These are phyloP conservation scores for Fusarium penzigii DNA, from an alignment of 2,329 filamentous ascomycete species.

Conservation along the genomic window DNA sequence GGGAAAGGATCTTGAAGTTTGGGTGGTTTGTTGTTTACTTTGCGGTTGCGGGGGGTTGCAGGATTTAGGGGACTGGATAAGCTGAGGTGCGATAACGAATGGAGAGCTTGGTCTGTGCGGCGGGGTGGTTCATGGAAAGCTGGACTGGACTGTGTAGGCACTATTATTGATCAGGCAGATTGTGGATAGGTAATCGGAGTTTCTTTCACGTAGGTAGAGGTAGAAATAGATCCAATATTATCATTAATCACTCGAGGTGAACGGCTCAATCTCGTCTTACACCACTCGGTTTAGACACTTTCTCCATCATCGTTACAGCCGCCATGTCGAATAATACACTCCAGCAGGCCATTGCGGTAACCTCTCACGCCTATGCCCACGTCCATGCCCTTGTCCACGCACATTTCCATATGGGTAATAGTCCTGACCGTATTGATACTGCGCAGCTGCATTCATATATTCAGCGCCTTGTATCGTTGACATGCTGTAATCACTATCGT, in stretches of 20 bases:
- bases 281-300: too few relatives aligned
- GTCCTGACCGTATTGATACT: neutral
- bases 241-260: too few relatives aligned
- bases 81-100: neutral
- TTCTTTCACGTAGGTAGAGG: too few relatives aligned
- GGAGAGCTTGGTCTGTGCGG: neutral
- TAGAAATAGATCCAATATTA: too few relatives aligned
- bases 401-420: slow-evolving; percentile 1
- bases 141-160: too few relatives aligned
- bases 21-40: neutral
- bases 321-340: slow-evolving; percentile 12
- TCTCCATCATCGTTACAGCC: neutral
- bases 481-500: neutral
- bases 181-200: too few relatives aligned
- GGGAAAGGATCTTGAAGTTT: neutral
- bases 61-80: neutral
- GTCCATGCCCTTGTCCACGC: neutral
- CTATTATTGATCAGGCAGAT: too few relatives aligned
- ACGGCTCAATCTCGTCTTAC: too few relatives aligned
- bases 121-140: too few relatives aligned
- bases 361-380: neutral
- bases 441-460: neutral
- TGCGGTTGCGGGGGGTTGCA: neutral
- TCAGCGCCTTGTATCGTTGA: neutral
- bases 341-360: slow-evolving; percentile 12